These are phyloP conservation scores for Cryphonectria naterciae DNA, from an alignment of 2,329 filamentous ascomycete genomes.

Conservation along the genomic window DNA sequence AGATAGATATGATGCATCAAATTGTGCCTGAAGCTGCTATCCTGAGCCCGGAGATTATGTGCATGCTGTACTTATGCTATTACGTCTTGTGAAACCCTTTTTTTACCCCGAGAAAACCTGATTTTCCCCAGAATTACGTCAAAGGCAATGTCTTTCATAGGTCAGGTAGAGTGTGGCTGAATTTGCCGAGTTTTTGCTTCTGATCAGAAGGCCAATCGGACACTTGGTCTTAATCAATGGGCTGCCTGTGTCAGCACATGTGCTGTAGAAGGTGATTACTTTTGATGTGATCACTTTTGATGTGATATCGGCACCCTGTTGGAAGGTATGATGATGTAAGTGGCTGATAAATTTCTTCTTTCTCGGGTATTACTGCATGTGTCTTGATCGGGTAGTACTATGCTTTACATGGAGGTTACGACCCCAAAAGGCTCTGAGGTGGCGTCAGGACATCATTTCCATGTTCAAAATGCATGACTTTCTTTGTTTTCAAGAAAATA, in stretches of 20 bases:
- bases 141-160: background rate
- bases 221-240: too few species aligned
- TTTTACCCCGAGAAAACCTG: background rate
- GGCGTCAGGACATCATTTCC: too few species aligned
- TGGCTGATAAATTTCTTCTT: background rate
- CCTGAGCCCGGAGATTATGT: background rate
- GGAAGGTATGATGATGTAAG: background rate
- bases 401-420: too few species aligned
- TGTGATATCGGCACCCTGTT: background rate
- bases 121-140: background rate
- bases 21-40: background rate
- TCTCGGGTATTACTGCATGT: background rate
- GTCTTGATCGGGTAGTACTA: background rate
- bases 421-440: too few species aligned
- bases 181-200: background rate
- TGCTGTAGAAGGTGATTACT: background rate
- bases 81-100: background rate
- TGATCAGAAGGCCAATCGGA: background rate
- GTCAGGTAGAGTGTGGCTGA: background rate
- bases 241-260: background rate
- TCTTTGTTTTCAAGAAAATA: too few species aligned
- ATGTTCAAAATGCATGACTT: too few species aligned
- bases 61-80: background rate
- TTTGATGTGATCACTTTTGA: background rate
- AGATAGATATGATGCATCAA: too few species aligned